Evolutionary conservation across 2,329 filamentous ascomycete genomes (phyloP), one percentile per base, ranked within the genome.

Genomic region (Botrytis porri): DNA sequence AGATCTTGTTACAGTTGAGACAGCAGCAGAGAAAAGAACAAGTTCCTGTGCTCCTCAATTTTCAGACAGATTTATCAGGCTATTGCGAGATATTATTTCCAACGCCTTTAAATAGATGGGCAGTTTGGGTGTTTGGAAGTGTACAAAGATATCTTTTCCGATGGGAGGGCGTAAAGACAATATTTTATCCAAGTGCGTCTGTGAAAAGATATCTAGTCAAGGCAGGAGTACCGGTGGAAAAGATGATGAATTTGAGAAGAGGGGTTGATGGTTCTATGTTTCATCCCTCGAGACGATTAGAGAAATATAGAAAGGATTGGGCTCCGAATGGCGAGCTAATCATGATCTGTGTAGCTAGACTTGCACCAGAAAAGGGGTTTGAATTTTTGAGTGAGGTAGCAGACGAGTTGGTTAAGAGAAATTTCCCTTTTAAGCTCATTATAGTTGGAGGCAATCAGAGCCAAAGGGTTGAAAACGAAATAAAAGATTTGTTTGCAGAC

Each of bases 61-160:
- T 92, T 76, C 90, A 93, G 80, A 93, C 90, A 1, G 90, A 93
- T 78, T 83, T 93, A 16, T 88, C 89, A 0, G 89, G 89, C 2
- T 93, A 93, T 80, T 90, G 89, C 77, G 85, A 87, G 66, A 91
- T 93, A 69, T 83, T 93, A n/a, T 91, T 93, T 74, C 89, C 90
- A 0, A 82, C 84, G 1, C 89, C 88, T 0, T 83, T 93, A 29
- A 88, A 88, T 77, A 82, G 82, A 18, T 85, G 90, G 73, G 90
- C 89, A 7, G 88, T 90, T 64, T 89, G 86, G 80, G 83, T 90
- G 18, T 88, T 92, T 72, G 85, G 87, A 25, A 82, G 85, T 2
- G 89, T 92, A 1, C 89, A 93, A 80, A 89, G 89, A 64, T 91
- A 88, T 76, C 83, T 93, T 0, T 93, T 92, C 83, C 85, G 85